Conservation (phyloP, 805 yeast species). For the Jamesozyma lodderae region DNA sequence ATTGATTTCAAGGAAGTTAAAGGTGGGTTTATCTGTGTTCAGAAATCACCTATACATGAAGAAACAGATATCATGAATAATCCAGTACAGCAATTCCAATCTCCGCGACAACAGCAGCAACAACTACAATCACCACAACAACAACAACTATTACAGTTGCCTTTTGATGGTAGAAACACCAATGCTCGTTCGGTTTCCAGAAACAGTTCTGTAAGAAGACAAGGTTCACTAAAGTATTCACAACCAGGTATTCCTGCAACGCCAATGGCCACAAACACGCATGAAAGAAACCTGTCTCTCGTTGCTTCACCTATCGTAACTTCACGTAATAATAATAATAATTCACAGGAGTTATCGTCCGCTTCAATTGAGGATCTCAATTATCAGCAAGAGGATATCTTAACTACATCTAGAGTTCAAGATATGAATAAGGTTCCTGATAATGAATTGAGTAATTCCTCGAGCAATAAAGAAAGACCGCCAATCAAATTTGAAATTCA, state of each 20-base stretch:
- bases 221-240: constrained; percentile 23
- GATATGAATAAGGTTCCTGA: constrained; percentile 41
- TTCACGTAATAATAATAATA: constrained; percentile 1
- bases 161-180: neutral
- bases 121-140: neutral
- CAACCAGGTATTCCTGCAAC: constrained; percentile 43
- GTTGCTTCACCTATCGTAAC: constrained; percentile 23
- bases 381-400: constrained; percentile 28
- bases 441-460: constrained; percentile 17
- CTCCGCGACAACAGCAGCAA: neutral
- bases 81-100: neutral
- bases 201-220: constrained; percentile 34
- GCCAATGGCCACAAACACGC: constrained; percentile 39
- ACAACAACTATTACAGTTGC: constrained; percentile 4
- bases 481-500: constrained; percentile 87
- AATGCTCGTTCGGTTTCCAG: constrained; percentile 13
- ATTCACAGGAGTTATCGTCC: constrained; percentile 26
- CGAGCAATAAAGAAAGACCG: constrained; percentile 21
- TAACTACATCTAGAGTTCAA: constrained; percentile 49
- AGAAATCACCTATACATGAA: constrained; percentile 35
- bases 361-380: constrained; percentile 24
- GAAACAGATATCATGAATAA: neutral
- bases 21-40: constrained; percentile 87
- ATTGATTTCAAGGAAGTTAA: constrained; percentile 81
- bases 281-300: constrained; percentile 22